Conservation (phyloP, 148 eudicot genomes). For the Vaccinium macrocarpon region DNA sequence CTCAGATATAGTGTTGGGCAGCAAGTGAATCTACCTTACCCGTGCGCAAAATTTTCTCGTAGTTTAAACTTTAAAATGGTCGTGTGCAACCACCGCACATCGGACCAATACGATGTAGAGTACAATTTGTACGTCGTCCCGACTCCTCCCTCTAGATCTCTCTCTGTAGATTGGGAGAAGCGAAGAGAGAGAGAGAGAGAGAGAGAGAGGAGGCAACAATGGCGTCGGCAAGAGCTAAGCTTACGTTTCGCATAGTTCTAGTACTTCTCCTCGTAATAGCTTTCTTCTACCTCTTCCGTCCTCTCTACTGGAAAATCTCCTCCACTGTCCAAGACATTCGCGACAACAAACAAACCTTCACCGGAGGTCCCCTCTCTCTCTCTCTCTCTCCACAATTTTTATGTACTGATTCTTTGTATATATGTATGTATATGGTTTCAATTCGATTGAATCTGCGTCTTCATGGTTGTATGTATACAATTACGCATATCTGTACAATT, state of each 20-base stretch:
- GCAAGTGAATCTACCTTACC: too few relatives aligned
- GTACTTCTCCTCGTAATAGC: slow-evolving; percentile 21
- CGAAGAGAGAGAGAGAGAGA: neutral
- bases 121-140: too few relatives aligned
- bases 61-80: too few relatives aligned
- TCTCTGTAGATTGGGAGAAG: neutral
- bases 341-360: slow-evolving; percentile 47
- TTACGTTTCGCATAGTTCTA: slow-evolving; percentile 31
- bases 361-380: slow-evolving; percentile 34
- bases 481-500: neutral
- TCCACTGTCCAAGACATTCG: slow-evolving; percentile 58
- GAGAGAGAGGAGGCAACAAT: slow-evolving; percentile 6
- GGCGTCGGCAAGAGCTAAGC: slow-evolving; percentile 37
- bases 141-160: too few relatives aligned
- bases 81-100: too few relatives aligned
- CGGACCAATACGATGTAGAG: too few relatives aligned
- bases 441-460: neutral
- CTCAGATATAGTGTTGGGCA: too few relatives aligned
- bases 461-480: neutral
- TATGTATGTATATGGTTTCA: neutral
- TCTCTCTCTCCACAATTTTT: neutral
- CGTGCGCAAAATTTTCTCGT: too few relatives aligned
- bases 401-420: neutral
- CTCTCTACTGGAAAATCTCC: slow-evolving; percentile 67
- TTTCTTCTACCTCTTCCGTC: slow-evolving; percentile 51